Base-by-base conservation (phyloP, 768 basidiomycete species). In the Mycena albidolilacea region DNA sequence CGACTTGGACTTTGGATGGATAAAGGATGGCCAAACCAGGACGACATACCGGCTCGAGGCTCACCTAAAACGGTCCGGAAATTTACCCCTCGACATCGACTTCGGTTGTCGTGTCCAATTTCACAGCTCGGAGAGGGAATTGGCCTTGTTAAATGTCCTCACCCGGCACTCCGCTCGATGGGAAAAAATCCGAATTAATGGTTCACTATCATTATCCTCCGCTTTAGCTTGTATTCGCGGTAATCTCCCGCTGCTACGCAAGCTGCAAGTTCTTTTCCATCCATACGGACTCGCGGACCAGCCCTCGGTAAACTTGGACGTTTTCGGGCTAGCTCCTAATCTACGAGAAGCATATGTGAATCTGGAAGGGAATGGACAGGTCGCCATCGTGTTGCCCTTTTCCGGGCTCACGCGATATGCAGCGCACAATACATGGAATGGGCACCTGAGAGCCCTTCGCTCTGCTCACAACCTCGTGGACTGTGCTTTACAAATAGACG, bases 401-500 rank as follows among this genome's bases (percentile, higher is more conserved):
- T 12, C 59, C 30, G 41, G 44, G 17, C 35, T 72, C 30, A 48
- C 21, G 15, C 43, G 9, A 35, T 72, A 67, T 52, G 43, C 7
- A 21, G 52, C 21, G 21, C 41, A 35, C n/a, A 55, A 15, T 55
- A 14, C 65, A 41, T 72, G 71, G 65, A 17, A 17, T 8, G 3
- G 21, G 7, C 46, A 61, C 12, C 21, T 61, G 39, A 21, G 52
- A 2, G 9, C n/a, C 30, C 71, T 72, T 10, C 50, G 23, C n/a
- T 62, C 52, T 23, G 38, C 65, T 9, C 39, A n/a, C 35, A 67
- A 63, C 46, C 59, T 72, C 14, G 61, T 67, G 6, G 71, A 72
- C 5, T 72, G 70, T 39, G 65, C 15, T 10, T 38, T 55, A 54
- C 15, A 54, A 0, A 8, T 62, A 14, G 17, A 15, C 50, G 7